A percentile compares a stretch with the other conserved stretches of the same genome.
phyloP scores from a whole-genome alignment of 495 filamentous ascomycete genomes.

The Penicillium salamii region DNA sequence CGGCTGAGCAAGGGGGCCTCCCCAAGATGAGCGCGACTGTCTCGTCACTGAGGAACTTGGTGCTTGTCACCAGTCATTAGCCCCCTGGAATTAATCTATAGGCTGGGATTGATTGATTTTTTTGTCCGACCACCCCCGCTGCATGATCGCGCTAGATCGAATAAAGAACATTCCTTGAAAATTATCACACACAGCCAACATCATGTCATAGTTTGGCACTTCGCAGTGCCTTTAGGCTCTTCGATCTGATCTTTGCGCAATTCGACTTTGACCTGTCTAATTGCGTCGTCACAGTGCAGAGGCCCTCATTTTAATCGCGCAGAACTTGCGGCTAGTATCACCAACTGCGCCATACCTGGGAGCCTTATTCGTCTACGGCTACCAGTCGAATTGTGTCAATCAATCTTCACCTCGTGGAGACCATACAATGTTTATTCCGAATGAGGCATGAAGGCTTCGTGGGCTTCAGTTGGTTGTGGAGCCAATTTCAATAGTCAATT shows the following conservation, averaged over 20 bases:
- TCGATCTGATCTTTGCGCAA: no score
- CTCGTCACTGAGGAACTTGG: constrained; percentile 7
- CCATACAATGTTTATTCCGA: no score
- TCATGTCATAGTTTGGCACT: not conserved
- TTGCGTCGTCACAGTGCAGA: constrained; percentile 19
- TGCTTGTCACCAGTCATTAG: constrained; percentile 8
- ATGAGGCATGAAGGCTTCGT: no score
- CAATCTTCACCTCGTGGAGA: no score
- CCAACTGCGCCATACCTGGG: constrained; percentile 33
- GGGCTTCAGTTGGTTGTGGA: no score
- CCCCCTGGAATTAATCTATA: constrained; percentile 12
- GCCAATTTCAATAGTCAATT: no score
- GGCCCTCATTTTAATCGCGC: constrained; percentile 1
- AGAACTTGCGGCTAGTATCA: constrained; percentile 27
- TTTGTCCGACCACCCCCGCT: not conserved
- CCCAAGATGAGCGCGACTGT: constrained; percentile 9
- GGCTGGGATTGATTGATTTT: constrained; percentile 6
- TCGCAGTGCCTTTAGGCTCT: no score
- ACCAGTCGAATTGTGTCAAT: not conserved
- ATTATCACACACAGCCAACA: constrained; percentile 5
- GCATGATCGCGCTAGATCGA: constrained; percentile 7
- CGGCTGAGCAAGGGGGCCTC: constrained; percentile 11
- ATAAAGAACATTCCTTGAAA: not conserved
- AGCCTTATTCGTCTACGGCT: not conserved
- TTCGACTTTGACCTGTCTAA: no score